Percentiles rank a stretch among this genome's conserved stretches.
phyloP scores from a whole-genome alignment of 352 stramenopile genomes.

The Phytophthora multivora region DNA sequence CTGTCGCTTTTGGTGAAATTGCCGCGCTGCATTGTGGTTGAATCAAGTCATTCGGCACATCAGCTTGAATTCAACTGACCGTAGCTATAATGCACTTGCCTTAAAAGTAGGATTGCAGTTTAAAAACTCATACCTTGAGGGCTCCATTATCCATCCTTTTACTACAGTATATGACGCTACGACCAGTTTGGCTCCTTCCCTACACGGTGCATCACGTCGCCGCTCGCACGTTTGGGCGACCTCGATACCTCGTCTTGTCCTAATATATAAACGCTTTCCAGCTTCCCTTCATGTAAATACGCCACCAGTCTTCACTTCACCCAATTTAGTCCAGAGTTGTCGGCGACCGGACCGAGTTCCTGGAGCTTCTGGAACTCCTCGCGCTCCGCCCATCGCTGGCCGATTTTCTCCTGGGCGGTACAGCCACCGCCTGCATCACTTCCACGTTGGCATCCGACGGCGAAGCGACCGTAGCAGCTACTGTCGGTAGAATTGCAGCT shows the following conservation, averaged over 20 bases:
- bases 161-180: constrained; percentile 18
- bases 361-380: constrained; percentile 24
- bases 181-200: constrained; percentile 2
- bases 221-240: not conserved
- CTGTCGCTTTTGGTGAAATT: too few species aligned
- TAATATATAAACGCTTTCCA: constrained; percentile 23
- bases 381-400: constrained; percentile 22
- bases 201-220: constrained; percentile 1
- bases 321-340: constrained; percentile 17
- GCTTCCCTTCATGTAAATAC: constrained; percentile 16
- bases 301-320: not conserved
- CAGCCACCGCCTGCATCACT: constrained; percentile 21
- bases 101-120: too few species aligned
- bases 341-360: constrained; percentile 24
- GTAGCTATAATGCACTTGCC: too few species aligned
- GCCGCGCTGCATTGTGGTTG: too few species aligned
- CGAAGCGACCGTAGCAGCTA: constrained; percentile 15
- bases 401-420: constrained; percentile 29
- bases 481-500: constrained; percentile 17
- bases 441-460: constrained; percentile 10
- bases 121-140: constrained; percentile 7
- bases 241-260: constrained; percentile 3
- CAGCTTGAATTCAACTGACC: too few species aligned
- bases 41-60: too few species aligned
- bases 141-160: constrained; percentile 12